Base-by-base conservation (phyloP, 106 monocot genomes). In the Dendrobium chrysotoxum region DNA sequence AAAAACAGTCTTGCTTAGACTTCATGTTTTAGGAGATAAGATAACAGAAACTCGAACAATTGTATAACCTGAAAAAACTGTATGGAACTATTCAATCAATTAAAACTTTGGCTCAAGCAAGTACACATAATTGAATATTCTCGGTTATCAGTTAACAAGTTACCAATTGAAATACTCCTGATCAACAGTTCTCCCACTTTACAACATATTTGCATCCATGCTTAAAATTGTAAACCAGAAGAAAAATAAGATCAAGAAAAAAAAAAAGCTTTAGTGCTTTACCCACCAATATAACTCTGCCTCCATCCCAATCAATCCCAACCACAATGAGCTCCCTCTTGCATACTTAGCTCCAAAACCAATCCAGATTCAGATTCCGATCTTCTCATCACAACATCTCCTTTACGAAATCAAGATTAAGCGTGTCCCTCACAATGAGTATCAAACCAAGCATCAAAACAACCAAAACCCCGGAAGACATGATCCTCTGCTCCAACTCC, bases 401-500 rank as follows among this genome's bases (percentile, higher is more conserved):
- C 87, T 88, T 96, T n/a, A 96, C 83, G 78, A 96, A 96, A 80
- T 96, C 92, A 44, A 96, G 89, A 73, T 94, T 94, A 40, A 96
- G 88, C 13, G 96, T 96, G 75, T 94, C 94, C 23, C 90, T 90
- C 67, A 94, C 94, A 79, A 96, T 96, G 45, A 96, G 87, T 50
- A 96, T 89, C 72, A 94, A 13, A 42, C 96, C 94, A 65, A 96
- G 82, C 75, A 87, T 79, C 12, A 94, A 30, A 28, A 94, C 92
- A 76, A 94, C 77, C 81, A 89, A 81, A 21, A 96, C 82, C 53
- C 94, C 96, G 1, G 92, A 96, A 11, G 92, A 88, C 89, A 88
- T 94, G 55, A 96, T 96, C 87, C 89, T 78, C 89, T 94, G 94
- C 82, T 97, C 97, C 21, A 94, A 85, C 86, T 97, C 97, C 82